Evolutionary conservation across 2,329 filamentous ascomycete species (phyloP), one percentile per base, ranked within the genome.

Genomic region (Talaromyces sp.): DNA sequence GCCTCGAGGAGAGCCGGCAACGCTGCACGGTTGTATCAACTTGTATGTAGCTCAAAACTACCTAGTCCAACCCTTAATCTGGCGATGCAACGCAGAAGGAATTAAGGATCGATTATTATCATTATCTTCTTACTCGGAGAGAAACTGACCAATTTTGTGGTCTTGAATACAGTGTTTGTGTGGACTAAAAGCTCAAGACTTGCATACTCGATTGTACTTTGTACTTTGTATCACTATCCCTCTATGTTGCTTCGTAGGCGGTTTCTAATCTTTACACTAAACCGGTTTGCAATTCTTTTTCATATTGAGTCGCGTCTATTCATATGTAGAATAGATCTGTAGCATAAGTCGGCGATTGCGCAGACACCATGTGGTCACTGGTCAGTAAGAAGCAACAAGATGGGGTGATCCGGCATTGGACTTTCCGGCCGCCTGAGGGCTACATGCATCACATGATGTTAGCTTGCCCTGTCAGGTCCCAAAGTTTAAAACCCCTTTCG

Each of bases 401-500:
- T 64, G 35, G 57, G 47, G 14, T 56, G 63, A 64, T 27, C 37
- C 63, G 63, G 63, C 47, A 50, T 60, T 11, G 27, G 8, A n/a
- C 2, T 16, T 59, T 47, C 63, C 63, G 54, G 45, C 19, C 27
- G 27, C 27, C 27, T 33, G 31, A 64, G 63, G 63, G 63, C 9
- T 64, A 1, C 33, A 27, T 6, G 16, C 2, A 31, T 45, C 63
- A 64, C 63, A 24, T 64, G 63, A 22, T 60, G 9, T 19, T 10
- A 6, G 1, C 19, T 39, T 47, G 47, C 63, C 63, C 63, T 64
- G 60, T 19, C 41, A 56, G 33, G 6, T 8, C 52, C 6, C 33
- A 22, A 16, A 52, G 4, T n/a, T 39, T 8, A 8, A 56, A 4
- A 16, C 52, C 52, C 52, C 31, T 56, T 33, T 33, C 52, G 33